Conservation (phyloP, 1,139 yeast genomes). For the Dujonia santamariae region DNA sequence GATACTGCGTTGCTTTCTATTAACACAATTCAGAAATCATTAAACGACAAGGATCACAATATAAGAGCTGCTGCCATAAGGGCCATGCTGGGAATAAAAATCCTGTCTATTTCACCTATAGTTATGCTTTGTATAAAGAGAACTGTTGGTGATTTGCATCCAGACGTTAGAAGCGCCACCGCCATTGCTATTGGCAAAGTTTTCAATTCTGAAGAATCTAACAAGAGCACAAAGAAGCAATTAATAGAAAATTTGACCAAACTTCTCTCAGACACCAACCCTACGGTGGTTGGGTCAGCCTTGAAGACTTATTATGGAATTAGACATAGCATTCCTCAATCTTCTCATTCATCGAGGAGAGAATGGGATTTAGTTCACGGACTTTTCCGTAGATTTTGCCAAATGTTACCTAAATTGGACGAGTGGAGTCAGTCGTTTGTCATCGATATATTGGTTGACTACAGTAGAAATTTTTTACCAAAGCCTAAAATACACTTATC, state of each 20-base stretch:
- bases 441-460: conserved; percentile 64
- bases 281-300: conserved; percentile 69
- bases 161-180: conserved; percentile 76
- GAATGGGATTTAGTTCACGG: conserved; percentile 70
- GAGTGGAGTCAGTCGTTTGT: conserved; percentile 70
- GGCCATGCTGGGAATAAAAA: conserved; percentile 75
- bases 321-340: conserved; percentile 17
- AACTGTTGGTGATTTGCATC: conserved; percentile 67
- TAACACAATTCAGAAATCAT: conserved; percentile 84
- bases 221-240: conserved; percentile 23
- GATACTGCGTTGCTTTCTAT: conserved; percentile 85
- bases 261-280: conserved; percentile 61
- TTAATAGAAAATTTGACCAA: conserved; percentile 48
- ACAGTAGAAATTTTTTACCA: conserved; percentile 59
- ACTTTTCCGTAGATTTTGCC: conserved; percentile 61
- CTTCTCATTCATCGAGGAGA: conserved; percentile 27
- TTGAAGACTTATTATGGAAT: conserved; percentile 54
- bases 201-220: conserved; percentile 34
- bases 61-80: conserved; percentile 73
- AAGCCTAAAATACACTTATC: conserved; percentile 41
- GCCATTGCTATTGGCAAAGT: conserved; percentile 76
- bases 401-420: conserved; percentile 55
- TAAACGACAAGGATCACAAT: conserved; percentile 67
- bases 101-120: conserved; percentile 79
- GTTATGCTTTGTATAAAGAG: conserved; percentile 70